These are phyloP conservation scores for Cryptomeria japonica DNA, from an alignment of 75 land plant genomes.

Conservation along the genomic window DNA sequence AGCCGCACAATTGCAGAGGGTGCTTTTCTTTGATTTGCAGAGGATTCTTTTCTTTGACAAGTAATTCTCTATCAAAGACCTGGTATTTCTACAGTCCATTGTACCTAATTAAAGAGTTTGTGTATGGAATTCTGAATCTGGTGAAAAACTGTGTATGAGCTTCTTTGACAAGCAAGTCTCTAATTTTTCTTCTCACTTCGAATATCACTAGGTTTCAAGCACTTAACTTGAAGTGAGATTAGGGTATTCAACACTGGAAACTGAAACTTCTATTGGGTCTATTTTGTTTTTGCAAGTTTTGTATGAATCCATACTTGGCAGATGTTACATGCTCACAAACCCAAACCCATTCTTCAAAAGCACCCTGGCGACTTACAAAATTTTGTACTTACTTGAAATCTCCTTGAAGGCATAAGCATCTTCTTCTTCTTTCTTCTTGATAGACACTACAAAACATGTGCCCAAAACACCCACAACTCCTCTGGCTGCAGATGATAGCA, in stretches of 20 bases:
- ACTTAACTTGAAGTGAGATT: background rate
- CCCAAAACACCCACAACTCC: conserved; percentile 1
- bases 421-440: background rate
- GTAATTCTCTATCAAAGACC: too few relatives aligned
- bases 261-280: background rate
- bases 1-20: background rate
- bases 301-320: background rate
- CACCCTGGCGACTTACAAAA: background rate
- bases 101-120: too few relatives aligned
- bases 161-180: background rate
- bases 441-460: background rate
- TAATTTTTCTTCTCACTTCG: background rate
- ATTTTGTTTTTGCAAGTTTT: background rate
- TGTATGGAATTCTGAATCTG: too few relatives aligned
- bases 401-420: conserved; percentile 5
- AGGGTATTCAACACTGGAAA: background rate
- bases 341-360: background rate
- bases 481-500: conserved; percentile 12
- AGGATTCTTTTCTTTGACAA: too few relatives aligned
- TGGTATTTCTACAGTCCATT: too few relatives aligned
- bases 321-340: background rate
- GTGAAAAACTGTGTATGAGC: too few relatives aligned
- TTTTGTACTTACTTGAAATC: conserved; percentile 10
- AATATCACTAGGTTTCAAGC: too few relatives aligned
- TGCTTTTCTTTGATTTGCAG: background rate